A percentile compares a stretch with the other conserved stretches of the same genome.
These are phyloP conservation scores for Rhizoclosmatium globosum DNA, from an alignment of 192 early-diverging fungal species.

Conservation along the genomic window DNA sequence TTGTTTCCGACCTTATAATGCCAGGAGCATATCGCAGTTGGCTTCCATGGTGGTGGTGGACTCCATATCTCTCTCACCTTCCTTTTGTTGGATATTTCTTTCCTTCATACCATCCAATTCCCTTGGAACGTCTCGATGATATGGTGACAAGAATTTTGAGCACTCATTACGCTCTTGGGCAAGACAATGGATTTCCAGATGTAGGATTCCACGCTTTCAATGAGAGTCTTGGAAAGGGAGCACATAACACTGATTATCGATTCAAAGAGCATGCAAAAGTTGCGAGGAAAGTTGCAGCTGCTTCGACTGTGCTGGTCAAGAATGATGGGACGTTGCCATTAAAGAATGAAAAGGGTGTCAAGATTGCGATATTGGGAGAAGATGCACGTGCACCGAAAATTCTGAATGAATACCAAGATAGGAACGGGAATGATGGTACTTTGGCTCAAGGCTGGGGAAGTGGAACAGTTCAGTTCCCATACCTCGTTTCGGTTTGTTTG, in stretches of 20 bases:
- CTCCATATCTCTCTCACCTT: background rate
- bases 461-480: conserved; percentile 55
- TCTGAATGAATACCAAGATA: conserved; percentile 37
- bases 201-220: conserved; percentile 8
- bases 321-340: conserved; percentile 52
- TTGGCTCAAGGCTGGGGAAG: conserved; percentile 55
- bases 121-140: conserved; percentile 51
- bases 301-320: conserved; percentile 49
- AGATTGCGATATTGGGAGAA: conserved; percentile 53
- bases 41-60: conserved; percentile 12
- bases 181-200: conserved; percentile 23
- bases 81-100: conserved; percentile 2
- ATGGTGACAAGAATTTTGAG: conserved; percentile 61
- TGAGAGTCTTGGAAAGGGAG: background rate
- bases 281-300: conserved; percentile 47
- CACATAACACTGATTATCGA: conserved; percentile 9
- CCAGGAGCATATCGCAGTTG: conserved; percentile 43
- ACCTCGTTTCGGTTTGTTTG: conserved; percentile 40
- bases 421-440: conserved; percentile 42
- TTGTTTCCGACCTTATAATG: conserved; percentile 69
- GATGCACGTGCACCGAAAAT: conserved; percentile 52
- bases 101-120: conserved; percentile 26
- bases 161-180: conserved; percentile 51
- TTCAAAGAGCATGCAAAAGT: conserved; percentile 40
- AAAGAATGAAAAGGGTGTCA: background rate